phyloP scores from a whole-genome alignment of 345 rosid species.

The Eucalyptus regnans region DNA sequence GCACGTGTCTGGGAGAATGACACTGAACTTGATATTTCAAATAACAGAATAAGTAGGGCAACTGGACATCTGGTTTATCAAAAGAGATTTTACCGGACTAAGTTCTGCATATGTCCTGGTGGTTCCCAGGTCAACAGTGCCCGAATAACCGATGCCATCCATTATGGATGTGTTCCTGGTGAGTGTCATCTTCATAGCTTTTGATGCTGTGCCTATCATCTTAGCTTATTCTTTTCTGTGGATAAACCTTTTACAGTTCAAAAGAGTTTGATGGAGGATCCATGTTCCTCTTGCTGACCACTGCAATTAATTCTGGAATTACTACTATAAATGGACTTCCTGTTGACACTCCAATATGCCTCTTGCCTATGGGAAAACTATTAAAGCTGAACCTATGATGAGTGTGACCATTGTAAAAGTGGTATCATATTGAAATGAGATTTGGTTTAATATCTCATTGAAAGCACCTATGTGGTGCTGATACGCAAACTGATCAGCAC shows the following conservation, averaged over 20 bases:
- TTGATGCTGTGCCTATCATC: background rate
- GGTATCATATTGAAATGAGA: background rate
- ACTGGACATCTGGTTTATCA: slow-evolving; percentile 75
- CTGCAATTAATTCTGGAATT: background rate
- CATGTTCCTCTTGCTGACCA: background rate
- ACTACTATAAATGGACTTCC: background rate
- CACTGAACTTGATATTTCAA: slow-evolving; percentile 79
- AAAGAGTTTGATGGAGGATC: background rate
- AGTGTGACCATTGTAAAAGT: background rate
- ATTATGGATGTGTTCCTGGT: slow-evolving; percentile 98
- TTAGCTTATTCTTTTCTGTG: background rate
- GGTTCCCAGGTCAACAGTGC: slow-evolving; percentile 99
- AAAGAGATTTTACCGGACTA: slow-evolving; percentile 81
- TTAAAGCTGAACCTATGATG: background rate
- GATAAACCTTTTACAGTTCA: background rate
- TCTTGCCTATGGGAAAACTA: background rate
- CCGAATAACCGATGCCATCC: slow-evolving; percentile 92
- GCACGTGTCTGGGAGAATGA: slow-evolving; percentile 97
- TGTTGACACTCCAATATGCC: background rate
- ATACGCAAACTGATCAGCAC: background rate
- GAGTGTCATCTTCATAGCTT: background rate
- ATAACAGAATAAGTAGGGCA: slow-evolving; percentile 85
- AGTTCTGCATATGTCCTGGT: slow-evolving; percentile 95
- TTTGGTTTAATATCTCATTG: background rate
- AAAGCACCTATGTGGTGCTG: background rate